These are phyloP conservation scores for Pleurotus citrinopileatus DNA, from an alignment of 768 basidiomycete genomes.

Conservation along the genomic window DNA sequence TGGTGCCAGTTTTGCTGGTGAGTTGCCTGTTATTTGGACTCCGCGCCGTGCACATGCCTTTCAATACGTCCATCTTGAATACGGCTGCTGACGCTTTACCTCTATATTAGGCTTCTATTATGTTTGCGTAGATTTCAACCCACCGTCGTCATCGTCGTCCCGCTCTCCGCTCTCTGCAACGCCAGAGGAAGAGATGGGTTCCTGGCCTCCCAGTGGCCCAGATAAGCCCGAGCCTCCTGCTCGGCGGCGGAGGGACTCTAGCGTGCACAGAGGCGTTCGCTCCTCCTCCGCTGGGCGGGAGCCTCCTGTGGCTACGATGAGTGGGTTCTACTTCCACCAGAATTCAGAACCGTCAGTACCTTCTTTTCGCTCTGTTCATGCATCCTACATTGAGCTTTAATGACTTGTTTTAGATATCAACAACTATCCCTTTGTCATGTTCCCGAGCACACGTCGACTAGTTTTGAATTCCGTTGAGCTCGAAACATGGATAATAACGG, in stretches of 20 bases:
- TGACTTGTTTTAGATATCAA: conserved; percentile 62
- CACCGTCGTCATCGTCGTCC: conserved; percentile 38
- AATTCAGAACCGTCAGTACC: conserved; percentile 84
- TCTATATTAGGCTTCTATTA: conserved; percentile 81
- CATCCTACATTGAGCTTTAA: conserved; percentile 12
- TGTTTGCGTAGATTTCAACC: conserved; percentile 90
- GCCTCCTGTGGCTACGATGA: conserved; percentile 71
- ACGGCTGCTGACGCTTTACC: conserved; percentile 11
- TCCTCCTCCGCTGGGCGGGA: conserved; percentile 43
- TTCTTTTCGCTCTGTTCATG: neutral
- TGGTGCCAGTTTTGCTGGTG: conserved; percentile 93
- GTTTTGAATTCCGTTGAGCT: conserved; percentile 82
- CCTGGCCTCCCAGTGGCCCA: conserved; percentile 25
- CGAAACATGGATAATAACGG: neutral
- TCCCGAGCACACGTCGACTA: conserved; percentile 67
- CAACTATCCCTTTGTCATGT: conserved; percentile 82
- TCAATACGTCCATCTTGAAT: neutral
- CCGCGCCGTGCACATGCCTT: neutral
- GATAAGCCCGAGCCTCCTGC: conserved; percentile 33
- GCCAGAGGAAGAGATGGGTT: conserved; percentile 12
- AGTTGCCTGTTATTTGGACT: conserved; percentile 18
- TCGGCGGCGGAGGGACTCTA: conserved; percentile 45
- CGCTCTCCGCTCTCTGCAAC: conserved; percentile 17
- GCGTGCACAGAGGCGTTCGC: conserved; percentile 39
- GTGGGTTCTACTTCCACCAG: conserved; percentile 91